Conservation (phyloP, 129 eudicot species). For the Smallanthus sonchifolius region DNA sequence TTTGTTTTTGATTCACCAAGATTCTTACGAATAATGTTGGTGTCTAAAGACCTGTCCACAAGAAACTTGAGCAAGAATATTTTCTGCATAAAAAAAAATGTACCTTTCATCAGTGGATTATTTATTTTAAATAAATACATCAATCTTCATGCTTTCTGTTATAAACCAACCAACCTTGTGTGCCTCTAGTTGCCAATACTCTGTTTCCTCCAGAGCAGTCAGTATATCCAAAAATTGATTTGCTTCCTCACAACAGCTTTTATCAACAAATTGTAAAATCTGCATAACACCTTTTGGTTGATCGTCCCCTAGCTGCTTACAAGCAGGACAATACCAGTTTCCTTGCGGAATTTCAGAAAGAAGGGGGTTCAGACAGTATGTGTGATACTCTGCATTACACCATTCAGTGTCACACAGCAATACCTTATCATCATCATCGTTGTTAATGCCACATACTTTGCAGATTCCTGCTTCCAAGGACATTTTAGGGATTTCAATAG, state of each 20-base stretch:
- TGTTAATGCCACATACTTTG: conserved; percentile 48
- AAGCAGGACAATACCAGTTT: conserved; percentile 50
- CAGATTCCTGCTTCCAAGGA: conserved; percentile 54
- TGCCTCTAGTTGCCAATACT: conserved; percentile 45
- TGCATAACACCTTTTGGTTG: conserved; percentile 3
- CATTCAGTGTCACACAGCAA: conserved; percentile 41
- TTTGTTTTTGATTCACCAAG: conserved; percentile 11
- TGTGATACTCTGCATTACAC: conserved; percentile 59
- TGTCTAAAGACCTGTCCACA: conserved; percentile 40
- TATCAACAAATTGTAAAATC: not conserved
- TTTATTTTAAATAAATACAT: not conserved
- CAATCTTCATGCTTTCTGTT: not conserved
- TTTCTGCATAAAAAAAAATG: conserved; percentile 40
- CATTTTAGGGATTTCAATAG: conserved; percentile 37
- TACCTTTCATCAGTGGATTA: not conserved
- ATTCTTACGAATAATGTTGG: conserved; percentile 28
- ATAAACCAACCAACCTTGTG: conserved; percentile 43
- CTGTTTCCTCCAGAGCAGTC: conserved; percentile 33
- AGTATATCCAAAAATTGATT: conserved; percentile 12
- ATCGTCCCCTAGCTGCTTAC: conserved; percentile 15
- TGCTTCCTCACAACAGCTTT: conserved; percentile 29
- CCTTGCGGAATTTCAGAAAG: conserved; percentile 45
- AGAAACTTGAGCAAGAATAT: conserved; percentile 39
- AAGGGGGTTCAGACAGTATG: conserved; percentile 47
- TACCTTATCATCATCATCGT: conserved; percentile 33